phyloP scores from a whole-genome alignment of 129 eudicot species.

The Smallanthus sonchifolius region DNA sequence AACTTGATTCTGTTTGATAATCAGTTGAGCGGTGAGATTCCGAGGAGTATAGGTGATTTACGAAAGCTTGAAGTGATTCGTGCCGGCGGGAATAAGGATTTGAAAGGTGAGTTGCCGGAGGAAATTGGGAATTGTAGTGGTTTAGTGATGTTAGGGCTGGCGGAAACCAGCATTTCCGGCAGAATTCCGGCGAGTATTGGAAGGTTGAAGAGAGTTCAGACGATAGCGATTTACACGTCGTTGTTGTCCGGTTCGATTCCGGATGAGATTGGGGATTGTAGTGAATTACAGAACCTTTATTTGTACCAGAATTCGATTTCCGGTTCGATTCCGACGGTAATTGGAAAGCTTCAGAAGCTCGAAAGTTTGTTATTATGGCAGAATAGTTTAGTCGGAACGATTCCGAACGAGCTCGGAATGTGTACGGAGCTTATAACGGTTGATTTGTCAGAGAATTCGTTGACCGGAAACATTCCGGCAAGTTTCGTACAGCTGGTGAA shows the following conservation, averaged over 20 bases:
- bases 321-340: constrained; percentile 55
- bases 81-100: constrained; percentile 90
- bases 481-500: constrained; percentile 54
- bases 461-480: constrained; percentile 68
- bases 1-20: constrained; percentile 61
- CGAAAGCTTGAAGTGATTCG: constrained; percentile 57
- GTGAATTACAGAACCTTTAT: constrained; percentile 59
- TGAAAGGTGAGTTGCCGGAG: constrained; percentile 66
- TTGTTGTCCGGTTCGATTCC: constrained; percentile 69
- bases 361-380: constrained; percentile 82
- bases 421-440: constrained; percentile 60
- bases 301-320: constrained; percentile 81
- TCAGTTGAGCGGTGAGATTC: constrained; percentile 75
- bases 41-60: constrained; percentile 60
- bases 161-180: constrained; percentile 89
- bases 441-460: constrained; percentile 67
- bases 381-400: constrained; percentile 70
- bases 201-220: constrained; percentile 56
- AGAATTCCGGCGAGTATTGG: constrained; percentile 66
- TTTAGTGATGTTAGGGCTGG: constrained; percentile 61
- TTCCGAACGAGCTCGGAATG: constrained; percentile 65
- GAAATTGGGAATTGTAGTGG: constrained; percentile 84
- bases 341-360: constrained; percentile 69
- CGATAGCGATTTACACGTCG: constrained; percentile 77
- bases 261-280: constrained; percentile 86